Evolutionary conservation across 2,329 filamentous ascomycete genomes (phyloP).

Genomic region (Calonectria honghensis): DNA sequence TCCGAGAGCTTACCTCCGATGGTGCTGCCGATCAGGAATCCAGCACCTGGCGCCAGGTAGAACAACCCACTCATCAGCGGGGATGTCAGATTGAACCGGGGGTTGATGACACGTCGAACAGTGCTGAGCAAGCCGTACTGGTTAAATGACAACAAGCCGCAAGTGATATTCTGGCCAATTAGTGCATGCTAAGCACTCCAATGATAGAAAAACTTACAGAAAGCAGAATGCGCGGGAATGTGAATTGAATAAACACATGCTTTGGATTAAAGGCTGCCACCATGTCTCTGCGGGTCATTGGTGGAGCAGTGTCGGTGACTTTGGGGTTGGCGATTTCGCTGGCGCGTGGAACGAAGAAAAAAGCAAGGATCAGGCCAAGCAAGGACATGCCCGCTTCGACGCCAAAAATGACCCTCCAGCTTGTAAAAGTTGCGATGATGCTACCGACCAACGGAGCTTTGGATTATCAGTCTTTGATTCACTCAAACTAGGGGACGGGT

Average conservation of each 20-base stretch:
- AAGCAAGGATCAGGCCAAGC: slow-evolving; percentile 50
- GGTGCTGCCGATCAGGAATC: slow-evolving; percentile 79
- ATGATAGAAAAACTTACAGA: slow-evolving; percentile 37
- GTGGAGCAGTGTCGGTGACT: slow-evolving; percentile 31
- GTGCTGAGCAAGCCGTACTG: slow-evolving; percentile 75
- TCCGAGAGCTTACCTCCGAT: slow-evolving; percentile 74
- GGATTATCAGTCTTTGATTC: not conserved
- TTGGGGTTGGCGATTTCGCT: slow-evolving; percentile 53
- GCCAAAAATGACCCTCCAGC: slow-evolving; percentile 55
- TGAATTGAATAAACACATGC: slow-evolving; percentile 53
- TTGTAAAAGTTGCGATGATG: slow-evolving; percentile 54
- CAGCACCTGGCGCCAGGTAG: slow-evolving; percentile 80
- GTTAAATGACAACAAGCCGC: slow-evolving; percentile 52
- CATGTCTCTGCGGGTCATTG: slow-evolving; percentile 42
- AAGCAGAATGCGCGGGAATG: slow-evolving; percentile 49
- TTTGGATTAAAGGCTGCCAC: slow-evolving; percentile 52
- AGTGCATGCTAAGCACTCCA: not conserved
- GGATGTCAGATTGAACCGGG: slow-evolving; percentile 78
- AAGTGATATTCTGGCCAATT: slow-evolving; percentile 50
- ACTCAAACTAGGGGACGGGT: not conserved
- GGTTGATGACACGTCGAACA: slow-evolving; percentile 81
- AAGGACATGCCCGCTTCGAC: slow-evolving; percentile 54
- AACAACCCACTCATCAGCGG: slow-evolving; percentile 80
- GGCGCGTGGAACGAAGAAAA: slow-evolving; percentile 51
- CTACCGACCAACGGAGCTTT: slow-evolving; percentile 52